Evolutionary conservation across 257 asterid genomes (phyloP).

Genomic region (Haberlea rhodopensis): DNA sequence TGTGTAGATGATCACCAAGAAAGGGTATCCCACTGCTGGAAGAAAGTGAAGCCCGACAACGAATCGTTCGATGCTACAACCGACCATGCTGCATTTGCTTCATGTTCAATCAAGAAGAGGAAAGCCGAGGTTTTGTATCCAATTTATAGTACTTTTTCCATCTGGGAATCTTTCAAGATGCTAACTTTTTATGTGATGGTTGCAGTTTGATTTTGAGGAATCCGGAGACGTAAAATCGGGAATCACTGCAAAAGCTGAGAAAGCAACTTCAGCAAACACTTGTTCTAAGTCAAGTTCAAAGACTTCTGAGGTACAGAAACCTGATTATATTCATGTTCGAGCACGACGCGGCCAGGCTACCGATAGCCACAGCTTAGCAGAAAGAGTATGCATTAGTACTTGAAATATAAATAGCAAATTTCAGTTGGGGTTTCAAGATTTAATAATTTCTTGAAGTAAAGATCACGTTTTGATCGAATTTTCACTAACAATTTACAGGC

Average conservation of each 20-base stretch:
- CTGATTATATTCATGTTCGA: constrained; percentile 71
- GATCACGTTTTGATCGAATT: not conserved
- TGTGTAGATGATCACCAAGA: constrained; percentile 8
- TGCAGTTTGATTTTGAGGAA: constrained; percentile 53
- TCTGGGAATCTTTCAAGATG: not conserved
- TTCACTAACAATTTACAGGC: constrained; percentile 41
- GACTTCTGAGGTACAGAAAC: constrained; percentile 48
- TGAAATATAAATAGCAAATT: not conserved
- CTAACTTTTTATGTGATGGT: not conserved
- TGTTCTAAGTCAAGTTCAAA: constrained; percentile 42
- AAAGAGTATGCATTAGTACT: constrained; percentile 48
- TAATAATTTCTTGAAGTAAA: not conserved
- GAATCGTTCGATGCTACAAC: constrained; percentile 10
- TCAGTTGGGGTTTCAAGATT: not conserved
- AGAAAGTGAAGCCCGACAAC: not conserved
- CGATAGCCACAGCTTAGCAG: constrained; percentile 85
- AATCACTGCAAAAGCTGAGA: constrained; percentile 43
- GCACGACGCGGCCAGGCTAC: constrained; percentile 88
- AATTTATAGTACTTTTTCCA: not conserved
- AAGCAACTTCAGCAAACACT: constrained; percentile 40
- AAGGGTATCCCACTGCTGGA: constrained; percentile 1
- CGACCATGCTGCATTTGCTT: constrained; percentile 15
- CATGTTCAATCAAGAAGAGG: constrained; percentile 41
- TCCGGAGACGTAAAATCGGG: constrained; percentile 52
- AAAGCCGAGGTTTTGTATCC: constrained; percentile 52